Base-by-base conservation (phyloP, 1,284 basidiomycete genomes). In the Xerocomus amazonicus region DNA sequence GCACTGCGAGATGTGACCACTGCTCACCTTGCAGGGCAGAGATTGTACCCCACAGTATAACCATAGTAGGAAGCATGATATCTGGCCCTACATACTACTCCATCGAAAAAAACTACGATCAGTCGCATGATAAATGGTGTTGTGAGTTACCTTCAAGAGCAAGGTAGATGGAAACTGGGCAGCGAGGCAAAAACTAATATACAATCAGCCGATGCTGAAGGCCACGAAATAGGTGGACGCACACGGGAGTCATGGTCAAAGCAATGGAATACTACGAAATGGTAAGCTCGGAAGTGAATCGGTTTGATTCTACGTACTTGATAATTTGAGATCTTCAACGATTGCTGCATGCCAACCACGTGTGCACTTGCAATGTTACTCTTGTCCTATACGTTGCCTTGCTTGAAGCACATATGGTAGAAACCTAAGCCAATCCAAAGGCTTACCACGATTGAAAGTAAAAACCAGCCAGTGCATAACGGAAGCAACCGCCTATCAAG, bases 331-430 rank as follows among this genome's bases (percentile, higher is more conserved):
- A 84, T 72, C 12, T 65, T 59, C 19, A 86, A 67, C 31, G 78
- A 73, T 37, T 65, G 73, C 56, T 80, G 75, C 29, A 84, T 63
- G 6, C 82, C 82, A 9, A 80, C 81, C 0, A 84, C 70, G 1
- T 75, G 72, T 13, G 83, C 82, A 59, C 84, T 84, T 4, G 73
- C 76, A 26, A 83, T 72, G 54, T 81, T 83, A 2, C 75, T 74
- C 36, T 73, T 58, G 34, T 64, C 62, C 63, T 65, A 42, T 7
- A 46, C n/a, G 6, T 3, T 29, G 2, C 4, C 8, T 37, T 4
- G 26, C 35, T 16, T 35, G n/a, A 33, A 14, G 38, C 2, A 44
- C 2, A 12, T 13, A 23, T 23, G 19, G 19, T 2, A 2, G 34
- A 12, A 12, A 23, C 13, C 12, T 27, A 39, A 27, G 7, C 13